Conservation (phyloP, 228 moss, liverwort and hornwort genomes). For the Sphagnum magellanicum region DNA sequence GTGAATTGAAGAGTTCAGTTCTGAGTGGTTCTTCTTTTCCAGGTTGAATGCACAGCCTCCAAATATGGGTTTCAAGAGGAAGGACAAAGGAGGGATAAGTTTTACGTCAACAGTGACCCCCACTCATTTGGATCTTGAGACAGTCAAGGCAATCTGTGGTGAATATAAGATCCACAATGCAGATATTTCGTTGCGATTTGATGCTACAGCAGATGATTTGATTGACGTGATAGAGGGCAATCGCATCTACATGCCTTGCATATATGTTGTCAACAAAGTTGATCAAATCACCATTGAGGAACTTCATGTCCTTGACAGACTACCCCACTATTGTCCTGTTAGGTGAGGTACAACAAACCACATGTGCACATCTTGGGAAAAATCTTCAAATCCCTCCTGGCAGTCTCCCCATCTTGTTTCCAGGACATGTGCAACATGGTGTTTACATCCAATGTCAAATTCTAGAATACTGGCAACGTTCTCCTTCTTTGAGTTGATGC, state of each 20-base stretch:
- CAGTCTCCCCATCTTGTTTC: not conserved
- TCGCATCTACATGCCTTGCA: conserved; percentile 97
- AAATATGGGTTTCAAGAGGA: conserved; percentile 76
- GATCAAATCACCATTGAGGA: conserved; percentile 98
- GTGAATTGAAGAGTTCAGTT: no score
- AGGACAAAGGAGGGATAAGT: conserved; percentile 95
- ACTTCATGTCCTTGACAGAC: conserved; percentile 85
- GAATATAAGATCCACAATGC: conserved; percentile 99
- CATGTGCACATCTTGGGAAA: not conserved
- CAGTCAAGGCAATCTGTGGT: conserved; percentile 97
- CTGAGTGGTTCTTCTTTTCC: conserved; percentile 3
- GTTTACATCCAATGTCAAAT: no score
- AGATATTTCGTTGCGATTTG: conserved; percentile 83
- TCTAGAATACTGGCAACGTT: no score
- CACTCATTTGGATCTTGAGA: conserved; percentile 83
- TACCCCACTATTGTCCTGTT: conserved; percentile 98
- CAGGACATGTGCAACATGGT: not conserved
- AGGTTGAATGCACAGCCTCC: conserved; percentile 81
- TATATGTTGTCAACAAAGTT: conserved; percentile 96
- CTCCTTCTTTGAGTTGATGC: no score
- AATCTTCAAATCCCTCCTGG: not conserved
- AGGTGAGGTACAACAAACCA: conserved; percentile 21
- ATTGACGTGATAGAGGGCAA: conserved; percentile 98
- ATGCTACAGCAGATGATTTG: conserved; percentile 97
- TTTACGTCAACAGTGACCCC: conserved; percentile 85